Evolutionary conservation across 192 early-diverging fungal species (phyloP).

Genomic region (Neocallimastix lanati): DNA sequence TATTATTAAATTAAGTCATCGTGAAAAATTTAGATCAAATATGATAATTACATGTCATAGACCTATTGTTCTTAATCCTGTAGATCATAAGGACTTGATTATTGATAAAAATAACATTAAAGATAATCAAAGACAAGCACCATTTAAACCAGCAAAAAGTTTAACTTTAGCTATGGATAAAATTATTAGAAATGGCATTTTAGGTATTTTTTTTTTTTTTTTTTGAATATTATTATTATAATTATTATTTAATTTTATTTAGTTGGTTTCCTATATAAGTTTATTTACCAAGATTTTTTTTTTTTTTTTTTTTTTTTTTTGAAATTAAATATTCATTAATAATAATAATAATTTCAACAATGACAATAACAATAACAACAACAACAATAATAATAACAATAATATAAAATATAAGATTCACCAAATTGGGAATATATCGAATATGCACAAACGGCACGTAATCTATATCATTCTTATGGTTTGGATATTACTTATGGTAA

Average conservation of each 20-base stretch:
- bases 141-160: not conserved
- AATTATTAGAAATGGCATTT: not conserved
- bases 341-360: too few relatives aligned
- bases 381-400: not conserved
- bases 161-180: not conserved
- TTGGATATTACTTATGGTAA: not conserved
- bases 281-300: too few relatives aligned
- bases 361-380: too few relatives aligned
- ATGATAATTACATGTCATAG: not conserved
- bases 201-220: not conserved
- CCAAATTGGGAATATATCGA: not conserved
- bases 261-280: too few relatives aligned
- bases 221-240: too few relatives aligned
- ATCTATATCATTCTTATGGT: not conserved
- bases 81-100: not conserved
- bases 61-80: not conserved
- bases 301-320: too few relatives aligned
- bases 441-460: not conserved
- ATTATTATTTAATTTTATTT: too few relatives aligned
- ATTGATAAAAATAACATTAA: not conserved
- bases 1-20: not conserved
- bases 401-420: not conserved
- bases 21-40: not conserved
- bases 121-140: not conserved
- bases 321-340: too few relatives aligned